Evolutionary conservation across 1,284 basidiomycete genomes (phyloP), one percentile per base, ranked within the genome.

Genomic region (Microbotryum silenes-acaulis): DNA sequence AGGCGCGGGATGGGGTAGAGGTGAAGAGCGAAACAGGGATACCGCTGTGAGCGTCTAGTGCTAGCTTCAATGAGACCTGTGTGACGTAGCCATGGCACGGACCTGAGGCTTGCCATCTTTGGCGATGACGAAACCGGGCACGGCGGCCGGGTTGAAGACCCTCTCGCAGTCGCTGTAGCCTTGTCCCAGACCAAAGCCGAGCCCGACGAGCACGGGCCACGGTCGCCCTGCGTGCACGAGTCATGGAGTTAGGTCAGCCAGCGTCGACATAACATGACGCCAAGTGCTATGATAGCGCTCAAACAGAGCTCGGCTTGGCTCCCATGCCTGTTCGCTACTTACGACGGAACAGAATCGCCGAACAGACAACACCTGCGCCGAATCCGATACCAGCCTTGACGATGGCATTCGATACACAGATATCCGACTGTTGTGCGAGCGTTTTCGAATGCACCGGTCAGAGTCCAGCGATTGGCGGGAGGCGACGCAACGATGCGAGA

Each of bases 261-360:
- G 14, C 23, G 20, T 23, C 29, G 5, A 23, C 29, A 20, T n/a
- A 14, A 14, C 12, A 6, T 23, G 27, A 23, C 21, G 48, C 29
- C 48, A 50, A 23, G 48, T 50, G 48, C 48, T 16, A 29, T 23
- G 23, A 50, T n/a, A 18, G 12, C 3, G 27, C 48, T 23, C 21
- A 23, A n/a, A 9, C 20, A 27, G 29, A 47, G 31, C n/a, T n/a
- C 33, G 20, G 61, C 33, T 63, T 44, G 49, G 25, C n/a, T 6
- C 23, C 4, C 25, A 10, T 27, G 9, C 8, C 21, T 48, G 12
- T 37, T 54, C 23, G 4, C 25, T 7, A 87, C 93, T 78, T 73
- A 97, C 94, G 85, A 76, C 86, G 85, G 85, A 97, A 97, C 75
- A 97, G 81, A 68, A 97, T 83, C 66, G 97, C 94, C 50, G 91